Conservation (phyloP, 1,139 yeast genomes). For the Saccharomyces uvarum region DNA sequence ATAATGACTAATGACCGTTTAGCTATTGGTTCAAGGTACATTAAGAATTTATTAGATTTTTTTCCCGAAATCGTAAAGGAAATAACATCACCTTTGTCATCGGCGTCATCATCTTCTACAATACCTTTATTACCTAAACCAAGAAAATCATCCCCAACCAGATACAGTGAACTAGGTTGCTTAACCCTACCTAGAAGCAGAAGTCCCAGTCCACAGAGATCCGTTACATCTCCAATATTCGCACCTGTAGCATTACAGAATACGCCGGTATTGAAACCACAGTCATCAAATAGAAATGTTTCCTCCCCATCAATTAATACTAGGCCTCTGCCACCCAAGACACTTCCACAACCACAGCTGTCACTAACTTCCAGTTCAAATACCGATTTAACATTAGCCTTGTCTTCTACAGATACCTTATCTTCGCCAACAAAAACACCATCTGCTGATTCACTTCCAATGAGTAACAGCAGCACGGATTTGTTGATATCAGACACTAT, state of each 20-base stretch:
- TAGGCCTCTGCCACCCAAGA: slow-evolving; percentile 8
- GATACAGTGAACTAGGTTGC: slow-evolving; percentile 10
- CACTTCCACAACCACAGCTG: slow-evolving; percentile 1
- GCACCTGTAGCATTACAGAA: not conserved
- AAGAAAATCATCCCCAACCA: slow-evolving; percentile 22
- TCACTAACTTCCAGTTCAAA: slow-evolving; percentile 6
- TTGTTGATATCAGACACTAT: slow-evolving; percentile 11
- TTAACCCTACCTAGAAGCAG: slow-evolving; percentile 4
- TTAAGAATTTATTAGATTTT: slow-evolving; percentile 42
- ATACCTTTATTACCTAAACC: slow-evolving; percentile 26
- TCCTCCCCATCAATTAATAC: slow-evolving; percentile 4
- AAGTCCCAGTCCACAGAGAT: slow-evolving; percentile 9
- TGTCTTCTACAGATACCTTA: slow-evolving; percentile 1
- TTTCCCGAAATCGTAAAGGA: slow-evolving; percentile 34
- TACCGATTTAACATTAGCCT: slow-evolving; percentile 1
- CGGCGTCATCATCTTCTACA: slow-evolving; percentile 2
- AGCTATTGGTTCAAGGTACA: slow-evolving; percentile 44
- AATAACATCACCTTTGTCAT: not conserved
- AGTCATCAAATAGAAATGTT: not conserved
- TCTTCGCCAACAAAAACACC: slow-evolving; percentile 2
- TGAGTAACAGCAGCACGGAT: not conserved
- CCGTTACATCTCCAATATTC: not conserved
- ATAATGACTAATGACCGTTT: slow-evolving; percentile 40
- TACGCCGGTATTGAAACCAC: not conserved
- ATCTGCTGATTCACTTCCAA: slow-evolving; percentile 8